Conservation (phyloP, 2,329 filamentous ascomycete species). For the Fusarium sp. region DNA sequence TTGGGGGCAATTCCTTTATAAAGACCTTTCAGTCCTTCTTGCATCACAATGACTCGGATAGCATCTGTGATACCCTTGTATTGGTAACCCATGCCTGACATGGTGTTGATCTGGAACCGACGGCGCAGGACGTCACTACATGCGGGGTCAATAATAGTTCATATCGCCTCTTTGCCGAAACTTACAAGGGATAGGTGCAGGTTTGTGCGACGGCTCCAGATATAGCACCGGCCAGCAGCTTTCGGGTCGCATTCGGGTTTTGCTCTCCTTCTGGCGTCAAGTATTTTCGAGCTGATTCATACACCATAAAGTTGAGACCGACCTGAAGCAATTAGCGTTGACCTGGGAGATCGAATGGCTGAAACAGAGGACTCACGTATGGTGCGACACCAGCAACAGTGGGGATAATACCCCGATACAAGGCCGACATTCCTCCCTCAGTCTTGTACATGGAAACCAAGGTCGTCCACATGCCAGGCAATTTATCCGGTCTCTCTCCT, state of each 20-base stretch:
- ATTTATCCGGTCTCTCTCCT: constrained; percentile 70
- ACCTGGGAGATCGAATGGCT: background rate
- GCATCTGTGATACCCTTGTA: constrained; percentile 91
- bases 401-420: constrained; percentile 95
- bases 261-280: constrained; percentile 90
- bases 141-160: constrained; percentile 35
- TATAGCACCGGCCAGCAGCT: constrained; percentile 89
- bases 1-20: constrained; percentile 98
- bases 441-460: constrained; percentile 87
- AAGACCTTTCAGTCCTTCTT: constrained; percentile 86
- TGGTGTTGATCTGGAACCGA: constrained; percentile 98
- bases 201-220: constrained; percentile 98
- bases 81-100: constrained; percentile 97
- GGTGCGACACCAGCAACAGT: constrained; percentile 96
- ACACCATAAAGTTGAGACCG: constrained; percentile 98
- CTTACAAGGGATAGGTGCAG: constrained; percentile 97
- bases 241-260: constrained; percentile 82
- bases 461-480: constrained; percentile 94
- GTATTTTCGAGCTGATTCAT: constrained; percentile 86
- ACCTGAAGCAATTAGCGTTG: constrained; percentile 65
- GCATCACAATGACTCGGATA: constrained; percentile 80
- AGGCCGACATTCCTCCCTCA: constrained; percentile 84
- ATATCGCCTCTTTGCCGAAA: constrained; percentile 5
- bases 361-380: constrained; percentile 69
- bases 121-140: constrained; percentile 88